Evolutionary conservation across 257 asterid species (phyloP), one percentile per base, ranked within the genome.

Genomic region (Solanum etuberosum): DNA sequence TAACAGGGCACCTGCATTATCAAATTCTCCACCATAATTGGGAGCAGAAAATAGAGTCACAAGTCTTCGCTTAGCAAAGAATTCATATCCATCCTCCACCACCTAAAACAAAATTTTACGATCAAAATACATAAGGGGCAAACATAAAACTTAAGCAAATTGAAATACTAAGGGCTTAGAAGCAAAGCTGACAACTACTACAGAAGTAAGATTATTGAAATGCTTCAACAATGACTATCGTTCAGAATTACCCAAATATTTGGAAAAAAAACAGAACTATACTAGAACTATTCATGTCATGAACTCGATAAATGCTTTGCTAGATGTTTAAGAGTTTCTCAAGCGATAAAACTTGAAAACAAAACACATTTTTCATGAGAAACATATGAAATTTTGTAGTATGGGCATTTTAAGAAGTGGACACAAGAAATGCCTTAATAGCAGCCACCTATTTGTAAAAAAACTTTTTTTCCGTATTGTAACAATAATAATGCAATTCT

Each of bases 21-120:
- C 96, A 27, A 93, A 93, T 74, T 93, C 96, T 42, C 94, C 96
- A 72, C 96, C 94, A n/a, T 93, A 93, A 73, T 93, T 93, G 37
- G 96, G 96, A 86, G 95, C 93, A 9, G 94, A 93, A 85, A 92
- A 92, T 70, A 93, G 84, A 11, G 94, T 93, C 65, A 93, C 95
- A 48, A 94, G 91, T 89, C 94, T 90, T 89, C 98, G 90, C 74
- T 92, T 93, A 43, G 98, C 98, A 83, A 95, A 95, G 92, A 95
- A 95, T 90, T 95, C 98, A 23, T 94, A 95, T 18, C 98, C 98
- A 90, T 95, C 98, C 90, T 95, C 98, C 87, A 95, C 98, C 2
- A 95, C 98, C 98, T 95, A 81, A 84, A 83, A 59, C 77, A 40
- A 84, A 84, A 25, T n/a, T 80, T 61, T 9, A 15, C 23, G 16